Conservation (phyloP, 2,329 filamentous ascomycete species). For the Periglandula ipomoeae region DNA sequence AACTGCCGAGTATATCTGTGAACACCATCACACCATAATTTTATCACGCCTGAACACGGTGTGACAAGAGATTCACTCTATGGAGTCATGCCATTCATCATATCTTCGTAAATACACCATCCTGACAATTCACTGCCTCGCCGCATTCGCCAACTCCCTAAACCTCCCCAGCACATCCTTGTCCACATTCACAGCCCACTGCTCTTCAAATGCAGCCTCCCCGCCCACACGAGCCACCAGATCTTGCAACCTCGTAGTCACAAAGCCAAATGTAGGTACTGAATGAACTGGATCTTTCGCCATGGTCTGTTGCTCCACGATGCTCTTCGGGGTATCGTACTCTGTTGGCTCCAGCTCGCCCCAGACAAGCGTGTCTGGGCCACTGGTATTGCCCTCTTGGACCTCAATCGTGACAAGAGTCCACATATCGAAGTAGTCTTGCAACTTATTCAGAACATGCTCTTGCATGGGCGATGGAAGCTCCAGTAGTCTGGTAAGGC, state of each 20-base stretch:
- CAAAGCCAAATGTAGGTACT: slow-evolving; percentile 54
- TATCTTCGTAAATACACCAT: background rate
- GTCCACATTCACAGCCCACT: slow-evolving; percentile 69
- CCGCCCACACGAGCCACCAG: slow-evolving; percentile 54
- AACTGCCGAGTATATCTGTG: no score
- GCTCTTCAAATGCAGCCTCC: slow-evolving; percentile 53
- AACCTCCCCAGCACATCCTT: slow-evolving; percentile 61
- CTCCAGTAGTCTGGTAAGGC: slow-evolving; percentile 62
- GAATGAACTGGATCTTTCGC: slow-evolving; percentile 58
- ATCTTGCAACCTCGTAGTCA: slow-evolving; percentile 50
- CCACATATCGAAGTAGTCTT: slow-evolving; percentile 71
- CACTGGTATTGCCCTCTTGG: slow-evolving; percentile 47
- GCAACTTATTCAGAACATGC: slow-evolving; percentile 51
- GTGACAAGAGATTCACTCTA: slow-evolving; percentile 10
- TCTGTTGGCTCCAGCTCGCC: slow-evolving; percentile 32
- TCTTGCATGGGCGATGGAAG: slow-evolving; percentile 47
- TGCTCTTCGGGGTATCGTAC: slow-evolving; percentile 47
- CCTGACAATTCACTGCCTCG: slow-evolving; percentile 7
- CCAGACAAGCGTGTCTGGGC: slow-evolving; percentile 44
- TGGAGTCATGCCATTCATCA: slow-evolving; percentile 10
- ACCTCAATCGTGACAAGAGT: slow-evolving; percentile 59
- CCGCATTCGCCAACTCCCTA: slow-evolving; percentile 17
- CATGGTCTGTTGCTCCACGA: slow-evolving; percentile 42
- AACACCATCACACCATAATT: no score
- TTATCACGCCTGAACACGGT: no score